Conservation (phyloP, 352 stramenopile genomes). For the Phytophthora constricta region DNA sequence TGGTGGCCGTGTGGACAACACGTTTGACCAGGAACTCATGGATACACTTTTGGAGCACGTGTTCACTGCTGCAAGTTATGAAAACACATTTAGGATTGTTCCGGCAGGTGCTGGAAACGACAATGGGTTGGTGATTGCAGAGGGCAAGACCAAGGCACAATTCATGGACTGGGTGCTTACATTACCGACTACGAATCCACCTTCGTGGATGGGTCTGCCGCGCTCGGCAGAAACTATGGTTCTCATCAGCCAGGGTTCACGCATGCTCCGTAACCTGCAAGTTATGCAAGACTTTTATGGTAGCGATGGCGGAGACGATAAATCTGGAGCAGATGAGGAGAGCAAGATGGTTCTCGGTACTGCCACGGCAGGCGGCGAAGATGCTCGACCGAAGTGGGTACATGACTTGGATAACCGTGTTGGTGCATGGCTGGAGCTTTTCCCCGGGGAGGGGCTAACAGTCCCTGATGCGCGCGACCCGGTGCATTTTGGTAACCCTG, state of each 20-base stretch:
- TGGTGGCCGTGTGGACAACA: conserved; percentile 97
- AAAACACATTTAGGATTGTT: conserved; percentile 84
- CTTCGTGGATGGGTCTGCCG: conserved; percentile 93
- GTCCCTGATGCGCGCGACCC: conserved; percentile 62
- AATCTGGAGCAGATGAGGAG: conserved; percentile 50
- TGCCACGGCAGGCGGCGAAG: conserved; percentile 40
- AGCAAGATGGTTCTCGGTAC: conserved; percentile 61
- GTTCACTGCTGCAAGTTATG: conserved; percentile 96
- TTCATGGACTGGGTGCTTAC: conserved; percentile 92
- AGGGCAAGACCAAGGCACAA: conserved; percentile 91
- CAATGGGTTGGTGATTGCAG: conserved; percentile 75
- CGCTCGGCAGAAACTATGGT: conserved; percentile 93
- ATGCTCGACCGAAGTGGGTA: conserved; percentile 81
- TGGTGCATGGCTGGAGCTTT: conserved; percentile 59
- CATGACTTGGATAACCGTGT: conserved; percentile 80
- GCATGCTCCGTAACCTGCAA: conserved; percentile 84
- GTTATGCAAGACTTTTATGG: conserved; percentile 86
- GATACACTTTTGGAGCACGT: conserved; percentile 93
- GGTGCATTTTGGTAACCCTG: conserved; percentile 80
- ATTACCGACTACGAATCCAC: conserved; percentile 91
- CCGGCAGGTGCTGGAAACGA: conserved; percentile 46
- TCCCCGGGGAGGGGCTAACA: conserved; percentile 50
- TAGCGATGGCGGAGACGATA: conserved; percentile 54
- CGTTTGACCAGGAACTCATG: conserved; percentile 96
- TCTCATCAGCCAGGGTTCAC: conserved; percentile 77